phyloP scores from a whole-genome alignment of 192 early-diverging fungal species.

The Kappamyces sp. region DNA sequence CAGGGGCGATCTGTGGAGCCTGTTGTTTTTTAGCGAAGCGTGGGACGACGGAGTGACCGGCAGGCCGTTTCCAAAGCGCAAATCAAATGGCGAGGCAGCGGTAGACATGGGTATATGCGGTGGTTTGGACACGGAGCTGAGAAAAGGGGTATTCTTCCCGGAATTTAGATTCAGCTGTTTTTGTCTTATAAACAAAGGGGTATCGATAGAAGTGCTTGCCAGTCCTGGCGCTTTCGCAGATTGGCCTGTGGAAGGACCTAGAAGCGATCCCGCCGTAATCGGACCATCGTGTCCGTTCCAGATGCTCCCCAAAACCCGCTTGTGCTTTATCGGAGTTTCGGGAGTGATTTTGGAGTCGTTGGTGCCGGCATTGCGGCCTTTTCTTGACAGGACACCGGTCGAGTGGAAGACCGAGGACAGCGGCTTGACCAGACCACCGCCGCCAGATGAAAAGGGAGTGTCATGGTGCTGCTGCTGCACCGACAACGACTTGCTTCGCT shows the following conservation, averaged over 20 bases:
- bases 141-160: neutral
- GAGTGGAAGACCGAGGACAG: slow-evolving; percentile 34
- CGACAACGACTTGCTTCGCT: too few species aligned
- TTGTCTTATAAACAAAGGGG: neutral
- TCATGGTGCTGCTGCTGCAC: too few species aligned
- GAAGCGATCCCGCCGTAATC: neutral
- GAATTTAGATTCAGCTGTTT: neutral
- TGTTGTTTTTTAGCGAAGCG: slow-evolving; percentile 19
- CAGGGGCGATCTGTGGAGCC: slow-evolving; percentile 18
- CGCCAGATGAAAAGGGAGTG: too few species aligned
- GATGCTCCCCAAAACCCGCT: neutral
- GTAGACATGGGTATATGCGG: slow-evolving; percentile 7
- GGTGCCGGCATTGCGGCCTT: slow-evolving; percentile 15
- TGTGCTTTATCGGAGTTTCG: slow-evolving; percentile 31
- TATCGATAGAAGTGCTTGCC: neutral
- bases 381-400: slow-evolving; percentile 32
- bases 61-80: slow-evolving; percentile 2
- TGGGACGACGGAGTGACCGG: slow-evolving; percentile 5
- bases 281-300: neutral
- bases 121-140: neutral
- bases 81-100: slow-evolving; percentile 13
- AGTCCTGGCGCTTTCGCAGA: slow-evolving; percentile 12
- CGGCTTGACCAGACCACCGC: slow-evolving; percentile 25
- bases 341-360: slow-evolving; percentile 22
- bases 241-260: neutral